Conservation (phyloP, 2,329 filamentous ascomycete genomes). For the Ambrosiella xylebori region DNA sequence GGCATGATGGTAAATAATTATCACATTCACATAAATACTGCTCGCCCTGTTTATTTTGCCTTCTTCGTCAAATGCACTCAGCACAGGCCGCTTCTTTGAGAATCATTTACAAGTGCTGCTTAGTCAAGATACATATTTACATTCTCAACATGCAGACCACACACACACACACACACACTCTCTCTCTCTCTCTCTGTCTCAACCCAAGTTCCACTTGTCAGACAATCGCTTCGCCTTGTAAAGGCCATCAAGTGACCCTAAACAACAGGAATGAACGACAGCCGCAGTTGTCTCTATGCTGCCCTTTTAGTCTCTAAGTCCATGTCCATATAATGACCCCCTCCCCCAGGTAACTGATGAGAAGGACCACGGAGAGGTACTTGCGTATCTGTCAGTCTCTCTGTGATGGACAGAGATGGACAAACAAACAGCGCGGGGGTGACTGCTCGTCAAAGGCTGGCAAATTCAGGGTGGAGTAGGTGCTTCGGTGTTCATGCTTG, state of each 20-base stretch:
- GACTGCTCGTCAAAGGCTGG: background rate
- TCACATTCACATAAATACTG: background rate
- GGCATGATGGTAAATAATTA: background rate
- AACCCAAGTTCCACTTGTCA: background rate
- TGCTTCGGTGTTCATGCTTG: background rate
- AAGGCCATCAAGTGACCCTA: background rate
- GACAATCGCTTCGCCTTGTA: background rate
- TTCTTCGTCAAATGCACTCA: background rate
- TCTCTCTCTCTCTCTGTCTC: background rate
- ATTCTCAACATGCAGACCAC: background rate
- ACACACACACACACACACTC: background rate
- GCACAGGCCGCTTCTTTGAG: background rate
- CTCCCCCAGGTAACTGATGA: background rate
- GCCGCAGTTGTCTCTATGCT: background rate
- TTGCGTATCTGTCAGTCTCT: background rate
- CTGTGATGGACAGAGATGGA: background rate
- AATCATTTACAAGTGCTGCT: no score
- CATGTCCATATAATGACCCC: background rate
- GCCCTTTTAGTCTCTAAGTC: background rate
- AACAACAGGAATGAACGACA: background rate
- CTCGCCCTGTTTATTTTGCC: background rate
- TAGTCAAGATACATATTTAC: background rate
- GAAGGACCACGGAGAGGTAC: background rate
- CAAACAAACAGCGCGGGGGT: background rate
- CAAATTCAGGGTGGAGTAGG: background rate